Base-by-base conservation (phyloP, 768 basidiomycete genomes). In the Leccinellum albellum region DNA sequence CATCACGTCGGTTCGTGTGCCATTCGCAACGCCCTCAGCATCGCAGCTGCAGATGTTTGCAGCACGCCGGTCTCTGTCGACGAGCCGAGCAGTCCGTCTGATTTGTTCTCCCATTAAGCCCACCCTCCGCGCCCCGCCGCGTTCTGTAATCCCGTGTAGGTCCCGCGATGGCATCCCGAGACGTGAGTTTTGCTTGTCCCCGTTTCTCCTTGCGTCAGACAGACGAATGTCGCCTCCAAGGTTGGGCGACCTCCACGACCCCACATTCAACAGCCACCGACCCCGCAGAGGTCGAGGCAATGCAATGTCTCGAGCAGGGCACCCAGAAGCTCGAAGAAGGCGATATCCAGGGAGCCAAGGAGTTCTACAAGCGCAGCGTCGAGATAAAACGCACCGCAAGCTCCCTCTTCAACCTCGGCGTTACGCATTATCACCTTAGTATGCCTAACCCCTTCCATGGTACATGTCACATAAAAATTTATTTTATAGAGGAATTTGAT, bases 391-490 rank as follows among this genome's bases (percentile, higher is more conserved):
- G 85, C 57, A 89, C 80, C 54, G 88, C 90, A 10, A 89, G 87
- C 70, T 86, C 88, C 13, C 79, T 94, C 37, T 94, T 93, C 74
- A 94, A 94, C 69, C 80, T 93, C 14, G 91, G 92, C 44, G 92
- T 94, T 29, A 91, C 92, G 4, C 86, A 91, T 66, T 94, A 93
- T 70, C 91, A 94, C 71, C 81, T 93, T 49, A 92, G 91, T 93
- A 69, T 56, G 85, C 78, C n/a, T n/a, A n/a, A n/a, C n/a, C 59
- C n/a, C 50, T 49, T 45, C 47, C 50, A 61, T 63, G 62, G 48
- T 29, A 55, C 53, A 54, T 57, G 50, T 61, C 64, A 49, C 61
- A 59, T 35, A 48, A 45, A 55, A 44, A 54, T 56, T 58, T 54
- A 37, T n/a, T n/a, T n/a, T 60, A 35, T 56, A 94, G 91, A 93